These are phyloP conservation scores for Hysterium pulicare DNA, from an alignment of 2,329 filamentous ascomycete species.

Conservation along the genomic window DNA sequence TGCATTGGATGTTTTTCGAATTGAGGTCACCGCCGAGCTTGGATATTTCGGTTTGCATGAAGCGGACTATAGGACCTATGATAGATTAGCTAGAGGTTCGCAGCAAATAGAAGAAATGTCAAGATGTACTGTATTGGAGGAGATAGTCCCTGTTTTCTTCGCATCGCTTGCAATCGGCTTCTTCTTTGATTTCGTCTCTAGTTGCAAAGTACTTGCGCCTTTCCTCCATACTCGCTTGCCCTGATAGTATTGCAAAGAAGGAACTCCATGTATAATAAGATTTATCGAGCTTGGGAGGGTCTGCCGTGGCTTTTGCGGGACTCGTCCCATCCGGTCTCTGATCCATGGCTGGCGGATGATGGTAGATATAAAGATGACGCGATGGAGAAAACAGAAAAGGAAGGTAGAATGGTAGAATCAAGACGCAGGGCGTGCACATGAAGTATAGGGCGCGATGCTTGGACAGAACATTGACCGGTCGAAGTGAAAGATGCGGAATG, in stretches of 20 bases:
- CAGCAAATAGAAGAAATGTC: not conserved
- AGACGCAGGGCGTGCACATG: conserved; percentile 9
- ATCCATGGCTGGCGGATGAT: not conserved
- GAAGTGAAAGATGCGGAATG: conserved; percentile 12
- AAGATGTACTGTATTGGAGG: conserved; percentile 64
- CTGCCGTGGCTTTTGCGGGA: conserved; percentile 16
- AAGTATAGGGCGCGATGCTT: conserved; percentile 10
- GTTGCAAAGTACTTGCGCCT: conserved; percentile 67
- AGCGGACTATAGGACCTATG: conserved; percentile 69
- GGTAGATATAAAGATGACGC: not conserved
- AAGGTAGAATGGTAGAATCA: conserved; percentile 3
- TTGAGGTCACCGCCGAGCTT: conserved; percentile 76
- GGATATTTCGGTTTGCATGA: conserved; percentile 76
- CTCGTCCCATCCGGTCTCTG: too few relatives aligned
- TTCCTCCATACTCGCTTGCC: conserved; percentile 24
- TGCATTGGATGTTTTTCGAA: conserved; percentile 73
- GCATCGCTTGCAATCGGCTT: conserved; percentile 74
- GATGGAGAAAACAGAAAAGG: conserved; percentile 1
- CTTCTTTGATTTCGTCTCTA: conserved; percentile 72
- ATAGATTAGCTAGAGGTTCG: not conserved
- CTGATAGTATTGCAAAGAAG: conserved; percentile 74
- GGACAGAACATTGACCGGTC: conserved; percentile 7
- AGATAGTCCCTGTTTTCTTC: conserved; percentile 81
- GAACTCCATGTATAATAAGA: conserved; percentile 66
- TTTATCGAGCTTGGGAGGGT: conserved; percentile 26